Evolutionary conservation across 352 stramenopile genomes (phyloP).

Genomic region (Paralagenidium karlingii): DNA sequence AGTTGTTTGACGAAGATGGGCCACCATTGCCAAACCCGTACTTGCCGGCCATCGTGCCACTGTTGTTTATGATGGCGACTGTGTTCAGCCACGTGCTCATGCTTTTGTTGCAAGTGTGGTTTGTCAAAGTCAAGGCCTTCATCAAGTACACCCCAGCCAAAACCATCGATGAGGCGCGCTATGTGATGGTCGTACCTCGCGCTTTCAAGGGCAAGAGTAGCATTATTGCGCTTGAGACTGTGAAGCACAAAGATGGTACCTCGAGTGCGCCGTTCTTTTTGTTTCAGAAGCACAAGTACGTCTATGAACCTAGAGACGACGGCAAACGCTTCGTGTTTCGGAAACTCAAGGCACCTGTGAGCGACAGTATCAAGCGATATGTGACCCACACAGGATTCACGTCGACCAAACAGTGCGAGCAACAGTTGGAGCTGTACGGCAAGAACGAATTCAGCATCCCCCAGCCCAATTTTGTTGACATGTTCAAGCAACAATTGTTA

Average conservation of each 20-base stretch:
- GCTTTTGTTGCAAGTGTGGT: conserved; percentile 84
- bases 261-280: conserved; percentile 55
- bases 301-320: conserved; percentile 45
- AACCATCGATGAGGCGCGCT: conserved; percentile 45
- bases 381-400: conserved; percentile 27
- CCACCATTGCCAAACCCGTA: conserved; percentile 83
- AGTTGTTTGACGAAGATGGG: conserved; percentile 21
- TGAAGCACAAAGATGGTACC: conserved; percentile 15
- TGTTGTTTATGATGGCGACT: conserved; percentile 75
- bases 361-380: conserved; percentile 51
- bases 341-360: conserved; percentile 63
- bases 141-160: conserved; percentile 77
- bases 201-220: conserved; percentile 82
- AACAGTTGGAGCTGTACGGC: conserved; percentile 59
- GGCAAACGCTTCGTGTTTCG: conserved; percentile 44
- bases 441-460: conserved; percentile 93
- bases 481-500: conserved; percentile 96
- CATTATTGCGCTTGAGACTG: conserved; percentile 53
- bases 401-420: conserved; percentile 22
- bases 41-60: conserved; percentile 78
- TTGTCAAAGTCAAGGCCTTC: conserved; percentile 56
- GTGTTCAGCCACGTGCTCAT: conserved; percentile 78
- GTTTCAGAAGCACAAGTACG: conserved; percentile 86
- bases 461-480: conserved; percentile 89
- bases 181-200: conserved; percentile 70